These are phyloP conservation scores for Yarrowia hollandica DNA, from an alignment of 805 yeast genomes.

Conservation along the genomic window DNA sequence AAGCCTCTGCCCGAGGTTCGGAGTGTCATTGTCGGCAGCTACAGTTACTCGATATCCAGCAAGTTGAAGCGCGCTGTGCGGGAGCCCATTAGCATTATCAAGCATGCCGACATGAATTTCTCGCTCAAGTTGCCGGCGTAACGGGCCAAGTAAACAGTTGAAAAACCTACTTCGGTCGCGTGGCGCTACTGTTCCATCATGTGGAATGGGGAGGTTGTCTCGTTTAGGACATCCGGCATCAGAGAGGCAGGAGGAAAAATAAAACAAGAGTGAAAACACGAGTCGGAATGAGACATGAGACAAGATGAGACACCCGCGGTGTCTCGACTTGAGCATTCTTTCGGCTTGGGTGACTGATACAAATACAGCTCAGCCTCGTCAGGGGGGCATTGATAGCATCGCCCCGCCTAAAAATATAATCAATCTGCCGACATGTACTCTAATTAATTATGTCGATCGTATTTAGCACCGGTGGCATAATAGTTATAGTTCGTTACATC, in stretches of 20 bases:
- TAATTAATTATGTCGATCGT: not conserved
- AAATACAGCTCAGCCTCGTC: slow-evolving; percentile 8
- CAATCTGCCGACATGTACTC: not conserved
- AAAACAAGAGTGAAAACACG: not conserved
- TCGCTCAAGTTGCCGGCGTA: slow-evolving; percentile 15
- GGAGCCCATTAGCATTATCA: slow-evolving; percentile 23
- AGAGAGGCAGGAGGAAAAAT: slow-evolving; percentile 3
- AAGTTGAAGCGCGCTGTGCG: slow-evolving; percentile 14
- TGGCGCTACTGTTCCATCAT: slow-evolving; percentile 1
- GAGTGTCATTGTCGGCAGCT: slow-evolving; percentile 23
- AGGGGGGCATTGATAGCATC: not conserved
- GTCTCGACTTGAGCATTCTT: too few species aligned
- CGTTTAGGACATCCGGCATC: not conserved
- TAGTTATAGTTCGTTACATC: too few species aligned
- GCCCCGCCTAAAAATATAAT: not conserved
- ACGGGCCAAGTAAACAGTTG: not conserved
- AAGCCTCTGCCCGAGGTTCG: slow-evolving; percentile 22
- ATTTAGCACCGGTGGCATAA: slow-evolving; percentile 7
- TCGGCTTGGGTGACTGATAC: too few species aligned
- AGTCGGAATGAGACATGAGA: not conserved
- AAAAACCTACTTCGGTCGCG: slow-evolving; percentile 4
- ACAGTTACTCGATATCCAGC: slow-evolving; percentile 8
- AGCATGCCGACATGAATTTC: slow-evolving; percentile 25
- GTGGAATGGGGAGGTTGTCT: slow-evolving; percentile 14
- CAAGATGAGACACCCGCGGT: not conserved